phyloP scores from a whole-genome alignment of 2,329 filamentous ascomycete species.

The Diaporthe sp. region DNA sequence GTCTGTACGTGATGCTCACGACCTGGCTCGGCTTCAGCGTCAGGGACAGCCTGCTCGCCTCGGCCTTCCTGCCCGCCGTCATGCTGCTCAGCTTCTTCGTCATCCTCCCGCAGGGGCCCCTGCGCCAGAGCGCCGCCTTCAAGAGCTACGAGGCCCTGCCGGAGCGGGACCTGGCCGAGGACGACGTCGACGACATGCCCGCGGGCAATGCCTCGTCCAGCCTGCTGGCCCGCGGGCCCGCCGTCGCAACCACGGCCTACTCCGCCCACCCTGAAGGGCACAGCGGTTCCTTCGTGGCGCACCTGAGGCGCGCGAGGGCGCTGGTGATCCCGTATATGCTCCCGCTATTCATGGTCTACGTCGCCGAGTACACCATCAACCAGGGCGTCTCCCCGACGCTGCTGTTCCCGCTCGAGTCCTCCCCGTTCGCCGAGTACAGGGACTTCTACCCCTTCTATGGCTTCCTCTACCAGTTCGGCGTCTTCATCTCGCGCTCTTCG shows the following conservation, averaged over 20 bases:
- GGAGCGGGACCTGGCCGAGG: constrained; percentile 55
- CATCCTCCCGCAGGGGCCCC: constrained; percentile 77
- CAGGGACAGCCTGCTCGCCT: constrained; percentile 79
- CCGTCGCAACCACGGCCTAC: constrained; percentile 56
- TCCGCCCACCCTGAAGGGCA: constrained; percentile 49
- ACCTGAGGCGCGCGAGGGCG: constrained; percentile 74
- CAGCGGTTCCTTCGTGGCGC: constrained; percentile 56
- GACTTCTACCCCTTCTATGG: constrained; percentile 96
- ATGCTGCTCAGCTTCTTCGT: constrained; percentile 92
- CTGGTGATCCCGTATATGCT: constrained; percentile 89
- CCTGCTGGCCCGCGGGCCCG: constrained; percentile 61
- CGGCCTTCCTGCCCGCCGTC: constrained; percentile 82
- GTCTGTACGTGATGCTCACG: constrained; percentile 88
- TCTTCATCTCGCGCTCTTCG: constrained; percentile 93
- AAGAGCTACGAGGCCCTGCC: constrained; percentile 69
- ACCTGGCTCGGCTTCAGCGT: constrained; percentile 84
- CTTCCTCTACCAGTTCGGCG: constrained; percentile 93
- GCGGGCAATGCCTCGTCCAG: constrained; percentile 60
- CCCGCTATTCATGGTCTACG: constrained; percentile 90
- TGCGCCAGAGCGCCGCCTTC: constrained; percentile 61
- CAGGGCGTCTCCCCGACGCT: constrained; percentile 92
- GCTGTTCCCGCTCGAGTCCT: constrained; percentile 82
- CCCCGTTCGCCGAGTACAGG: constrained; percentile 85
- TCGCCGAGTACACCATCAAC: constrained; percentile 98
- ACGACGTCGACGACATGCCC: constrained; percentile 52